phyloP scores from a whole-genome alignment of 495 filamentous ascomycete species.

The Hyaloscypha bicolor region DNA sequence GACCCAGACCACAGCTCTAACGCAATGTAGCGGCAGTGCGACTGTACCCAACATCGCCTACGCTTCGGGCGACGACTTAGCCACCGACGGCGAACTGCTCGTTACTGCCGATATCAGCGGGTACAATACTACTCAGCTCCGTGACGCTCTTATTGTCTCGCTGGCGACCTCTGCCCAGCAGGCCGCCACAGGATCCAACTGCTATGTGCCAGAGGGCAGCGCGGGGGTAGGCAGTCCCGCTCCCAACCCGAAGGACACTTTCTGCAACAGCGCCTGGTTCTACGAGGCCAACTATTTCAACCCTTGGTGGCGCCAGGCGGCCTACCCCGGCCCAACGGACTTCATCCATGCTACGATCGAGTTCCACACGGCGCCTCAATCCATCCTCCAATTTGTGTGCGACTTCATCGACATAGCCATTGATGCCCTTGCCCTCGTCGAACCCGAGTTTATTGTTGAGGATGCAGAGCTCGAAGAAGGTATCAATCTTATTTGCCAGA shows the following conservation, averaged over 20 bases:
- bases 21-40: background rate
- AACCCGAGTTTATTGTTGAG: background rate
- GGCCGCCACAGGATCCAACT: background rate
- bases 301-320: background rate
- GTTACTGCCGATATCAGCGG: background rate
- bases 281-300: background rate
- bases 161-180: background rate
- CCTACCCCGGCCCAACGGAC: background rate
- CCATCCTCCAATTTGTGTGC: background rate
- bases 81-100: background rate
- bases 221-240: background rate
- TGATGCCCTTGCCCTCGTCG: background rate
- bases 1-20: background rate
- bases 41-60: background rate
- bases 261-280: background rate
- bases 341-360: background rate
- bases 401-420: background rate
- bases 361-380: background rate
- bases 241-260: background rate
- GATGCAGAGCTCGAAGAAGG: conserved; percentile 1
- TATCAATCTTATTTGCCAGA: background rate
- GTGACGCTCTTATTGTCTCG: background rate
- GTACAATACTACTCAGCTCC: background rate
- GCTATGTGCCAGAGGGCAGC: background rate
- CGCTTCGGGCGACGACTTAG: background rate